These are phyloP conservation scores for Fusarium dlaminii DNA, from an alignment of 2,329 filamentous ascomycete genomes.

Conservation along the genomic window DNA sequence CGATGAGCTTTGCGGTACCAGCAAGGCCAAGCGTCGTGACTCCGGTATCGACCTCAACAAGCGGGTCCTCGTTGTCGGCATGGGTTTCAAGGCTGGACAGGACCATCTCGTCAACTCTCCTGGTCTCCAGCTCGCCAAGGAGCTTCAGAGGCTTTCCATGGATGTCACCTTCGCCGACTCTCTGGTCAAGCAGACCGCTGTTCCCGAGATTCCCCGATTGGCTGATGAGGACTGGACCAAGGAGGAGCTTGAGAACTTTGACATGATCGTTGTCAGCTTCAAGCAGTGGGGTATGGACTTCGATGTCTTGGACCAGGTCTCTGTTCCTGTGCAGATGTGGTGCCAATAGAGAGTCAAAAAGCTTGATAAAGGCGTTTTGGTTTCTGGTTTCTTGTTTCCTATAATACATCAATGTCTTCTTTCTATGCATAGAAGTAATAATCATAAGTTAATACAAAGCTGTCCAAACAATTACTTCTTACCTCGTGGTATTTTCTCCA, in stretches of 20 bases:
- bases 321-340: conserved; percentile 27
- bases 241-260: conserved; percentile 27
- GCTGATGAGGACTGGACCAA: conserved; percentile 26
- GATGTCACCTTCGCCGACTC: conserved; percentile 34
- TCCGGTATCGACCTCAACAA: conserved; percentile 18
- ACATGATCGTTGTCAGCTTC: conserved; percentile 31
- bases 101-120: conserved; percentile 37
- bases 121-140: conserved; percentile 19
- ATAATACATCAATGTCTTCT: not conserved
- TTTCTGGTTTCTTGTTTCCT: not conserved
- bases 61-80: conserved; percentile 26
- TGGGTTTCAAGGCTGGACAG: conserved; percentile 40
- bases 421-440: not conserved
- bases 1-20: not conserved
- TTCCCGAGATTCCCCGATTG: conserved; percentile 25
- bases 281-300: conserved; percentile 31
- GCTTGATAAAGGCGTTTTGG: not conserved
- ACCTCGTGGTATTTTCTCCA: rapidly evolving
- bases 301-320: conserved; percentile 2
- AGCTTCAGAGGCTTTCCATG: conserved; percentile 21
- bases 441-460: not conserved
- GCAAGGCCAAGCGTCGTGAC: conserved; percentile 5
- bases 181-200: conserved; percentile 23
- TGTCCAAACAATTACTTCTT: rapidly evolving
- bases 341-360: not conserved